Evolutionary conservation across 495 filamentous ascomycete genomes (phyloP), one percentile per base, ranked within the genome.

Genomic region (Thermochaetoides thermophila): DNA sequence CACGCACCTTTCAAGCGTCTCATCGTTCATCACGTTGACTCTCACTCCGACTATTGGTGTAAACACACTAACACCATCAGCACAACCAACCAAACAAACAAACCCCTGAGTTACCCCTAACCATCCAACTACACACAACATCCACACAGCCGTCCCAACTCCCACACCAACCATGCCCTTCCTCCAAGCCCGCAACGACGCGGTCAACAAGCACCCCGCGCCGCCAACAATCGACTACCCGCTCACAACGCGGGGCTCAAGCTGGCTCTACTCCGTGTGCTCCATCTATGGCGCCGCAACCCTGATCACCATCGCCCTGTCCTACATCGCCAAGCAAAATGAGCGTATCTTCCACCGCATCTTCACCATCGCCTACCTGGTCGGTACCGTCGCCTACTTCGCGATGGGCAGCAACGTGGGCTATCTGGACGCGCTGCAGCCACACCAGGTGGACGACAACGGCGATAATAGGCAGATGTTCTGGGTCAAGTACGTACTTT

Each of bases 261-360:
- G 64, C 55, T 67, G 63, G 63, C 38, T 65, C 20, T 67, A 46
- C 43, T 46, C 61, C 14, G 61, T 59, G 9, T 54, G 56, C 10
- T 56, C 63, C 34, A 39, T 68, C 45, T 67, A 59, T 38, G 28
- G 44, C 23, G 22, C 68, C 18, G 50, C 53, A 17, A 49, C 61
- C 32, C 23, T 66, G n/a, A 37, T 23, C 42, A 39, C 60, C 43
- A 55, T 43, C 30, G 53, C 38, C 27, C 47, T 55, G n/a, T 49
- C 52, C 27, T 60, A 55, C 41, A 32, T 46, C 2, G 59, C 65
- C 31, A 48, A 50, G 10, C 36, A 44, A 12, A 60, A 62, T 16
- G 65, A 69, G 49, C 56, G 52, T 40, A 55, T 71, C 46, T 71
- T 69, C 53, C 66, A 70, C 49, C 67, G 68, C 39, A 46, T 69